phyloP scores from a whole-genome alignment of 148 eudicot genomes.

The Cornus suecica region DNA sequence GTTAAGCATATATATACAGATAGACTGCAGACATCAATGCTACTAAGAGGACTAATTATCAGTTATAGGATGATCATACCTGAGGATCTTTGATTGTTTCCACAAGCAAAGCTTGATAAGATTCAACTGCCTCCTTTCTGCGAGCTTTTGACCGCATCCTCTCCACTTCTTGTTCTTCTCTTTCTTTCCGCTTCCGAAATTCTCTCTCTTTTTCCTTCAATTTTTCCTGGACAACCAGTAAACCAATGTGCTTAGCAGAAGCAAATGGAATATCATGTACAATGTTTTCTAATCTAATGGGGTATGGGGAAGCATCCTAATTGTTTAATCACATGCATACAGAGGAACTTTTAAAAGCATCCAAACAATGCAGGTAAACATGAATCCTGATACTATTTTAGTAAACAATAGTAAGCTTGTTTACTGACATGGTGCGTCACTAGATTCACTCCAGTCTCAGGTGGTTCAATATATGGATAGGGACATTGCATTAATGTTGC shows the following conservation, averaged over 20 bases:
- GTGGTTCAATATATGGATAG: no score
- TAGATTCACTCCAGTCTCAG: no score
- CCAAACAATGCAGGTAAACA: no score
- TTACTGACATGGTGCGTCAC: no score
- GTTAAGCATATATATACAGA: neutral
- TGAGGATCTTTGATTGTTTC: conserved; percentile 87
- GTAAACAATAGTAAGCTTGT: no score
- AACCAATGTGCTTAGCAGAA: neutral
- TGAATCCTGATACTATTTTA: no score
- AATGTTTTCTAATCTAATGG: neutral
- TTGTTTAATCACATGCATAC: no score
- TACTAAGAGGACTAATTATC: neutral
- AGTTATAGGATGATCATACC: conserved; percentile 32
- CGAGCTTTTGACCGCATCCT: conserved; percentile 85
- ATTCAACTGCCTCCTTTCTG: conserved; percentile 84
- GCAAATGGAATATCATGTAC: neutral
- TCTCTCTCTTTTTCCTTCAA: conserved; percentile 90
- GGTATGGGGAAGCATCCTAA: no score
- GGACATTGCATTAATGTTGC: no score
- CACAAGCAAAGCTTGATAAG: conserved; percentile 92
- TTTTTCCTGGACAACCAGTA: conserved; percentile 50
- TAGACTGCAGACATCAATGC: conserved; percentile 7
- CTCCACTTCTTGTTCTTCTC: conserved; percentile 99
- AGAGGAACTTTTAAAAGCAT: no score
- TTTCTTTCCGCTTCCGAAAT: conserved; percentile 82